A percentile compares a stretch with the other conserved stretches of the same genome.
Evolutionary conservation across 108 stramenopile genomes (phyloP).

Genomic region (Cylindrotheca closterium): DNA sequence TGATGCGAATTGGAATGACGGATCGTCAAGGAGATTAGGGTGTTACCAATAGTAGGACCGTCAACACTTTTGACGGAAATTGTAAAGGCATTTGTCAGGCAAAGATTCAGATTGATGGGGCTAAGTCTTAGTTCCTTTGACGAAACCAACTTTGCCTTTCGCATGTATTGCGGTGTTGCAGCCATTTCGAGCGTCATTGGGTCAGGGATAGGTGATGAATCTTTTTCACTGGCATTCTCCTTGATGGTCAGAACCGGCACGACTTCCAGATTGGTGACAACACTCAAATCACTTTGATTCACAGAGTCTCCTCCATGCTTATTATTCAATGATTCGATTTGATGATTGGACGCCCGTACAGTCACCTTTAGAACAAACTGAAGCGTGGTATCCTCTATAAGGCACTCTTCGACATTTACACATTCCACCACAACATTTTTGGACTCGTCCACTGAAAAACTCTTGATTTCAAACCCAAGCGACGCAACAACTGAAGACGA

Average conservation of each 20-base stretch:
- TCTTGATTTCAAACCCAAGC: conserved; percentile 33
- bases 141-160: conserved; percentile 7
- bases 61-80: conserved; percentile 35
- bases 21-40: conserved; percentile 70
- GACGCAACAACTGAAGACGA: conserved; percentile 7
- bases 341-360: conserved; percentile 26
- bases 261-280: conserved; percentile 20
- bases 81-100: conserved; percentile 42
- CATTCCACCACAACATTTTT: conserved; percentile 21
- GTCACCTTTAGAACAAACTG: conserved; percentile 32
- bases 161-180: conserved; percentile 38
- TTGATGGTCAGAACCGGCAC: conserved; percentile 27
- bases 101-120: conserved; percentile 18
- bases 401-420: conserved; percentile 25
- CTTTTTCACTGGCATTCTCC: conserved; percentile 3
- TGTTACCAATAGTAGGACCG: conserved; percentile 49
- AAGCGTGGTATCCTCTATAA: conserved; percentile 12
- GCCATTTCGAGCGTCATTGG: conserved; percentile 29
- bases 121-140: conserved; percentile 13
- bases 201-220: background rate
- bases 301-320: background rate
- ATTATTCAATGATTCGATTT: background rate
- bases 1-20: conserved; percentile 67
- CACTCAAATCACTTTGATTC: background rate
- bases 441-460: conserved; percentile 9